Evolutionary conservation across 2,329 filamentous ascomycete species (phyloP).

Genomic region (Gremmenia infestans): DNA sequence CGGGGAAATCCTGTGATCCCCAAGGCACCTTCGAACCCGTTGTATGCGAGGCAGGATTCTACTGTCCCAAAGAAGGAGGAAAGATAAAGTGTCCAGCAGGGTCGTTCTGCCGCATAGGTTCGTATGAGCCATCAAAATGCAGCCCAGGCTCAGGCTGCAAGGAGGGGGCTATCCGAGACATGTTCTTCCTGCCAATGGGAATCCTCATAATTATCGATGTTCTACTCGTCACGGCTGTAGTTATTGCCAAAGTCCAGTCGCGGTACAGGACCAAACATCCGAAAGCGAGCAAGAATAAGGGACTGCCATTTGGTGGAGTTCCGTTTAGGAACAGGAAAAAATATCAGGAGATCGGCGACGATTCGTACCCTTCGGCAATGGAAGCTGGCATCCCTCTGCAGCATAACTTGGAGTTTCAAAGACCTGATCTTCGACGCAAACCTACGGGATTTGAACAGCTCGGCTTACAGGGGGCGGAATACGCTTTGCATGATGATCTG

Average conservation of each 20-base stretch:
- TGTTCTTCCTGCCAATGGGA: slow-evolving; percentile 39
- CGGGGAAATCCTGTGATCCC: slow-evolving; percentile 12
- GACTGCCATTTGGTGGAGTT: neutral
- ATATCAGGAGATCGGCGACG: slow-evolving; percentile 17
- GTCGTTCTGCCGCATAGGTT: slow-evolving; percentile 47
- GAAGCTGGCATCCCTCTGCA: slow-evolving; percentile 16
- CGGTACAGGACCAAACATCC: slow-evolving; percentile 30
- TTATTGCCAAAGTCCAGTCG: slow-evolving; percentile 34
- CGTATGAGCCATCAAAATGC: slow-evolving; percentile 44
- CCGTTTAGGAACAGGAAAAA: neutral
- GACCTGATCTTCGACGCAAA: slow-evolving; percentile 1
- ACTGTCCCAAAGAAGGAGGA: slow-evolving; percentile 42
- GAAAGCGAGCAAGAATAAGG: neutral
- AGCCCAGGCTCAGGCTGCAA: slow-evolving; percentile 42
- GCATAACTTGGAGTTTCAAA: neutral
- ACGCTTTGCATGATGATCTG: slow-evolving; percentile 12
- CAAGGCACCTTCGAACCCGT: slow-evolving; percentile 42
- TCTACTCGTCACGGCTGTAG: slow-evolving; percentile 34
- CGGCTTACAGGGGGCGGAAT: slow-evolving; percentile 10
- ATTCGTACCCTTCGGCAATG: neutral
- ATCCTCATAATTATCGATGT: slow-evolving; percentile 41
- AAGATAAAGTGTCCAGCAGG: slow-evolving; percentile 41
- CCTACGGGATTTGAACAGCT: slow-evolving; percentile 21
- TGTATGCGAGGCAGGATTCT: slow-evolving; percentile 44
- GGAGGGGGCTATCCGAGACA: slow-evolving; percentile 38